A percentile compares a stretch with the other conserved stretches of the same genome.
phyloP scores from a whole-genome alignment of 495 filamentous ascomycete species.

The Margaritispora aquatica region DNA sequence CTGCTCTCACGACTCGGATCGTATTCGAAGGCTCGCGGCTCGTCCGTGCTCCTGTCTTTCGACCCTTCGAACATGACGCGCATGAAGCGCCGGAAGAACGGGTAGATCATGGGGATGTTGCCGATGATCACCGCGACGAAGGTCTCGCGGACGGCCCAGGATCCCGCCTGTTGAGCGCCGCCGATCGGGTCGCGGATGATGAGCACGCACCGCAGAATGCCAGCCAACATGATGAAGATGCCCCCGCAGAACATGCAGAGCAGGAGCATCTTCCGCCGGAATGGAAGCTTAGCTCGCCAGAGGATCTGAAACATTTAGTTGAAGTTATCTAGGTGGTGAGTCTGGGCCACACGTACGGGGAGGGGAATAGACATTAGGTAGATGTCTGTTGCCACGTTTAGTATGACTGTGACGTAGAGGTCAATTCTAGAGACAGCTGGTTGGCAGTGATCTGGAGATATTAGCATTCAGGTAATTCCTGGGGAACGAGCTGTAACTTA shows the following conservation, averaged over 20 bases:
- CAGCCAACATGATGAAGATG: conserved; percentile 51
- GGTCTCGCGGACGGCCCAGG: conserved; percentile 58
- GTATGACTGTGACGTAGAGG: not conserved
- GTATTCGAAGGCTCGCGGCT: not conserved
- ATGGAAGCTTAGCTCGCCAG: conserved; percentile 44
- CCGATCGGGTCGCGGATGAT: conserved; percentile 43
- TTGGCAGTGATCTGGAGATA: not conserved
- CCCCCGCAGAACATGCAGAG: conserved; percentile 53
- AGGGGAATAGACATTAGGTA: not conserved
- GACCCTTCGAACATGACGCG: not conserved
- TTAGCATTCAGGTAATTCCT: not conserved
- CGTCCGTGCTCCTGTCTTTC: not conserved
- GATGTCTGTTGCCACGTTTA: not conserved
- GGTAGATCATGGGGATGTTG: conserved; percentile 57
- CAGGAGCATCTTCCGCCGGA: conserved; percentile 45
- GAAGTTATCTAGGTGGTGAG: not conserved
- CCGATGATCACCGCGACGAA: conserved; percentile 55
- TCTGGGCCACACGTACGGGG: not conserved
- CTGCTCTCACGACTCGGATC: not conserved
- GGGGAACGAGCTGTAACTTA: not conserved
- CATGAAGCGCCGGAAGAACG: conserved; percentile 28
- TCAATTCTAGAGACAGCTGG: not conserved
- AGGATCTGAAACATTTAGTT: conserved; percentile 37
- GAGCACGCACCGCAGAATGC: conserved; percentile 51
- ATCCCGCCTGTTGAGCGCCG: conserved; percentile 39